phyloP scores from a whole-genome alignment of 2,329 filamentous ascomycete genomes.

The Grosmannia huntii region DNA sequence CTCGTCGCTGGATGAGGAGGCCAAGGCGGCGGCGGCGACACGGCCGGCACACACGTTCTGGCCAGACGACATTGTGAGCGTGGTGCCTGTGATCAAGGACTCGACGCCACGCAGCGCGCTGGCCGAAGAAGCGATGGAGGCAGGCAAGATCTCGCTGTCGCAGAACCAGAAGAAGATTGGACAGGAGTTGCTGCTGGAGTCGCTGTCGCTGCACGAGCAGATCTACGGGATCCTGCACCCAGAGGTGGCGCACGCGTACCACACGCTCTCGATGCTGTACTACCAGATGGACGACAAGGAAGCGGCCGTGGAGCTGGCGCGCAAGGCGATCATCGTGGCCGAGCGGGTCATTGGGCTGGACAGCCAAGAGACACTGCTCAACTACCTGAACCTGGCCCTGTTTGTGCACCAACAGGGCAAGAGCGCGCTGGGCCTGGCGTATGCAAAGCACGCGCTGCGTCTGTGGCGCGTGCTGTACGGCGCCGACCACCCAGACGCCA shows the following conservation, averaged over 20 bases:
- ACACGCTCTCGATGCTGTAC: conserved; percentile 88
- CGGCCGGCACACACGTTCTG: conserved; percentile 50
- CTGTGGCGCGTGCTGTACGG: conserved; percentile 98
- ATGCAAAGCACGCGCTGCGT: conserved; percentile 83
- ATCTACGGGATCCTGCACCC: conserved; percentile 97
- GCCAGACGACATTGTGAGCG: conserved; percentile 77
- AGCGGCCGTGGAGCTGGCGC: conserved; percentile 83
- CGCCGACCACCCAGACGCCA: conserved; percentile 84
- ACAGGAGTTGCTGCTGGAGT: conserved; percentile 91
- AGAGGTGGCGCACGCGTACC: conserved; percentile 90
- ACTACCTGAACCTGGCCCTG: conserved; percentile 89
- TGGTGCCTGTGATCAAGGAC: conserved; percentile 92
- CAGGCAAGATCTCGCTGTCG: conserved; percentile 88
- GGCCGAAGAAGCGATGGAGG: conserved; percentile 91
- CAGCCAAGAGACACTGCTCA: conserved; percentile 83
- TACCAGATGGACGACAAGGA: conserved; percentile 98
- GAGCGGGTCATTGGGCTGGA: conserved; percentile 91
- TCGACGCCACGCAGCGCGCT: conserved; percentile 80
- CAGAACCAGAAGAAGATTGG: conserved; percentile 93
- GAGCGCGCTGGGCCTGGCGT: conserved; percentile 74
- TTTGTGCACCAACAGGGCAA: conserved; percentile 90
- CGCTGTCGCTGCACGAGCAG: conserved; percentile 89
- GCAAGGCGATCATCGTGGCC: conserved; percentile 91
- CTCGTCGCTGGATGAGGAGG: conserved; percentile 25
- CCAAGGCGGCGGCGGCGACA: conserved; percentile 27